A percentile compares a stretch with the other conserved stretches of the same genome.
These are phyloP conservation scores for Phytopythium montanum DNA, from an alignment of 352 stramenopile genomes.

Conservation along the genomic window DNA sequence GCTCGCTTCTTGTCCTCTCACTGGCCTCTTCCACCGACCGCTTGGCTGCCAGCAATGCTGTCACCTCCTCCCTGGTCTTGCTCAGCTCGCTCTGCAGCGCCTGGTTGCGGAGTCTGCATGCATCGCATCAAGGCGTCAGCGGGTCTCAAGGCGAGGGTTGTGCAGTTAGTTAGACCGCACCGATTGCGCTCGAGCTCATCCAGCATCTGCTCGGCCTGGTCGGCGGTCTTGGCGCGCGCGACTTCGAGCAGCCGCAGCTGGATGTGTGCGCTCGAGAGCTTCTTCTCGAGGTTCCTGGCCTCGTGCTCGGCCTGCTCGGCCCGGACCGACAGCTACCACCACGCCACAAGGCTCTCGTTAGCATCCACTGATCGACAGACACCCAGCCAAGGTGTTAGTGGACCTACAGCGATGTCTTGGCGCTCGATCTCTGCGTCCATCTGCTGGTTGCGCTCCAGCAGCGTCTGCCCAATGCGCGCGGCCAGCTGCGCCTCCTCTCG, in stretches of 20 bases:
- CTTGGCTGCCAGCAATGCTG: constrained; percentile 12
- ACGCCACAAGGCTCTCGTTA: not conserved
- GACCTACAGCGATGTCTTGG: constrained; percentile 8
- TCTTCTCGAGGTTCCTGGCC: constrained; percentile 31
- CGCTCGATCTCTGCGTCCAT: constrained; percentile 16
- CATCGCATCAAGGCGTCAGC: not conserved
- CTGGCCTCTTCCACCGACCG: constrained; percentile 20
- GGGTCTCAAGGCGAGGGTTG: not conserved
- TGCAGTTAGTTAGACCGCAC: not conserved
- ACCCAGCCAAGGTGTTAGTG: not conserved
- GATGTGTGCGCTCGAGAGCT: constrained; percentile 21
- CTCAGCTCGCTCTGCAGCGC: constrained; percentile 16
- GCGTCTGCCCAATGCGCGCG: constrained; percentile 20
- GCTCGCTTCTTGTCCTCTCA: constrained; percentile 8
- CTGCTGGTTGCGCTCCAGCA: constrained; percentile 23
- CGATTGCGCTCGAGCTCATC: constrained; percentile 5
- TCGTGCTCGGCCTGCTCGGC: constrained; percentile 43
- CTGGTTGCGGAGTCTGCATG: constrained; percentile 13
- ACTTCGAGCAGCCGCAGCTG: constrained; percentile 41
- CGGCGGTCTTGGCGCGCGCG: constrained; percentile 23
- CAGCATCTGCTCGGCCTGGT: constrained; percentile 24
- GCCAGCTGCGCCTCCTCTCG: constrained; percentile 21
- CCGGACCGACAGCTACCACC: constrained; percentile 23
- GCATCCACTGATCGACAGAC: not conserved
- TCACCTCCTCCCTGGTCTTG: constrained; percentile 18